A percentile compares a stretch with the other conserved stretches of the same genome.
These are phyloP conservation scores for Russula ochroleuca DNA, from an alignment of 768 basidiomycete species.

Conservation along the genomic window DNA sequence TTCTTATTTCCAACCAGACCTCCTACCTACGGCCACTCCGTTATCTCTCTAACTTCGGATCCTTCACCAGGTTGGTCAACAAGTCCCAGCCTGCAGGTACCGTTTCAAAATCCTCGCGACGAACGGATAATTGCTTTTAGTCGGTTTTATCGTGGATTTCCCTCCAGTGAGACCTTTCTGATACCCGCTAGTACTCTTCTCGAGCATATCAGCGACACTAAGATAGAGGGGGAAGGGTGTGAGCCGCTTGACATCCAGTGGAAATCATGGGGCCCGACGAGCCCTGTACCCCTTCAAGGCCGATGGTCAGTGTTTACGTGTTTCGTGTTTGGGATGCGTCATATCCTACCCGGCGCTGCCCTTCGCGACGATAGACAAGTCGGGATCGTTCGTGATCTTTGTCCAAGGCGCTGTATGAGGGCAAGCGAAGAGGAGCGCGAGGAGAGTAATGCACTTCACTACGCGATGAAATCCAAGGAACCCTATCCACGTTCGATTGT, in stretches of 20 bases:
- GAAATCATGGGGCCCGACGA: conserved; percentile 14
- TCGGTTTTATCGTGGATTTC: neutral
- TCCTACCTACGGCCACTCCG: too few relatives aligned
- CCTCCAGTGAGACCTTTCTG: conserved; percentile 4
- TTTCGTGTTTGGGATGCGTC: conserved; percentile 26
- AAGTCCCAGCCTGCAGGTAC: conserved; percentile 30
- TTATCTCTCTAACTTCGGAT: conserved; percentile 17
- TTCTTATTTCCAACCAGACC: neutral
- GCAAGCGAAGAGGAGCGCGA: conserved; percentile 18
- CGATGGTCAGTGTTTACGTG: conserved; percentile 15
- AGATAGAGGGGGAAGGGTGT: neutral
- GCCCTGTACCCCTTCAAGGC: neutral
- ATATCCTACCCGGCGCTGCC: conserved; percentile 4
- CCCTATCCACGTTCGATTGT: conserved; percentile 14
- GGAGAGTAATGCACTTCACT: conserved; percentile 11
- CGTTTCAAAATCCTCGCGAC: conserved; percentile 18
- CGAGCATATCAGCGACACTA: neutral
- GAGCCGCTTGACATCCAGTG: conserved; percentile 7
- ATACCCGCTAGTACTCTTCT: conserved; percentile 16
- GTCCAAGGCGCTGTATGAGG: conserved; percentile 13
- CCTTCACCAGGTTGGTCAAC: conserved; percentile 17
- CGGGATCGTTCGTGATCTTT: conserved; percentile 23
- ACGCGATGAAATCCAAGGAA: neutral
- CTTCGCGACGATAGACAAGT: neutral
- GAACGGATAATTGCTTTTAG: conserved; percentile 17